A percentile compares a stretch with the other conserved stretches of the same genome.
Evolutionary conservation across 2,329 filamentous ascomycete genomes (phyloP).

Genomic region (Colletotrichum somersetense): DNA sequence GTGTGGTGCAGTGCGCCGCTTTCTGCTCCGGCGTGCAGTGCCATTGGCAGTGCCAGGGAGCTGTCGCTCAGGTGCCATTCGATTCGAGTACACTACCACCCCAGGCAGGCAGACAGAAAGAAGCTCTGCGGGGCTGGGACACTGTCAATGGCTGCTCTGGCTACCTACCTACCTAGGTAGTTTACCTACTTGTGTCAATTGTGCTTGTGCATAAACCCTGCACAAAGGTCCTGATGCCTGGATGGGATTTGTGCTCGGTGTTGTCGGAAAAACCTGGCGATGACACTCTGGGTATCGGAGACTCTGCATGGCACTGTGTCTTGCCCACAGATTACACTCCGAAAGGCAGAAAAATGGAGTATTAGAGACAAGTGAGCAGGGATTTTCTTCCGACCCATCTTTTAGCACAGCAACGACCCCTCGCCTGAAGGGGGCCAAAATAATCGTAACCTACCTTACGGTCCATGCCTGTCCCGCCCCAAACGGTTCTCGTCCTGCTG

Average conservation of each 20-base stretch:
- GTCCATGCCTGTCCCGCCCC: conserved; percentile 20
- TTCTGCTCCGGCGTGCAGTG: conserved; percentile 33
- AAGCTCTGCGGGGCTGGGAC: conserved; percentile 34
- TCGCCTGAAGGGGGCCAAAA: conserved; percentile 1
- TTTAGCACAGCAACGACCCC: conserved; percentile 17
- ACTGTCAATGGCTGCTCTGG: conserved; percentile 9
- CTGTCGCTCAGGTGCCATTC: conserved; percentile 18
- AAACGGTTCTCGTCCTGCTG: too few species aligned
- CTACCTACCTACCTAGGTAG: not conserved
- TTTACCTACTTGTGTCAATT: not conserved
- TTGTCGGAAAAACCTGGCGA: conserved; percentile 33
- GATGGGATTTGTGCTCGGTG: not conserved
- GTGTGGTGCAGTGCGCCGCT: conserved; percentile 36
- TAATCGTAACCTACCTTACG: not conserved
- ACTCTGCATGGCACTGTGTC: conserved; percentile 22
- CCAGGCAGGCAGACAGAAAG: not conserved
- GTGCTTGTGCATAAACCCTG: conserved; percentile 30
- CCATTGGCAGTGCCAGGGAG: conserved; percentile 1
- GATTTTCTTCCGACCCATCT: conserved; percentile 29
- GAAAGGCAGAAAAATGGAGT: conserved; percentile 23
- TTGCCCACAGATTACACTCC: conserved; percentile 16
- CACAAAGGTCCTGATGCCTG: not conserved
- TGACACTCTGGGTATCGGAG: conserved; percentile 8
- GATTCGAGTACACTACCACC: conserved; percentile 3
- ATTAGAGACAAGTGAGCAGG: conserved; percentile 12